These are phyloP conservation scores for Microglena sp. DNA, from an alignment of 139 green algal genomes.

Conservation along the genomic window DNA sequence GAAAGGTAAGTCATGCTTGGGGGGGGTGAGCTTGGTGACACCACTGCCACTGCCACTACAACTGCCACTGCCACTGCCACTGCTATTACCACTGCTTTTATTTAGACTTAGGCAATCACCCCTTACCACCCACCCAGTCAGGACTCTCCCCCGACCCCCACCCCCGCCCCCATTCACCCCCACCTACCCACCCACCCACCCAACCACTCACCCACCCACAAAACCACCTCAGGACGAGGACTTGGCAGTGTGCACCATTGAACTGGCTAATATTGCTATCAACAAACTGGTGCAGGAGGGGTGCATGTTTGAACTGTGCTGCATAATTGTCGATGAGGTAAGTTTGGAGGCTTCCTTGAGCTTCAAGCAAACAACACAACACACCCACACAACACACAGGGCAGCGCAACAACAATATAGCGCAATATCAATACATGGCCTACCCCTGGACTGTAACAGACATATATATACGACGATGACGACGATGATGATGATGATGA, in stretches of 20 bases:
- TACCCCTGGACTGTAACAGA: no score
- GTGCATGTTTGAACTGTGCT: constrained; percentile 47
- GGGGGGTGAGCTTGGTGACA: not conserved
- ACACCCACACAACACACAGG: no score
- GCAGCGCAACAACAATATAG: no score
- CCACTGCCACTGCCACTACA: not conserved
- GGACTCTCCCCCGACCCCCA: not conserved
- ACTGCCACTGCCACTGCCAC: no score
- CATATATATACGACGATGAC: no score
- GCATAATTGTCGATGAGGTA: constrained; percentile 74
- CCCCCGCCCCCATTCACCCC: not conserved
- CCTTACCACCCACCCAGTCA: not conserved
- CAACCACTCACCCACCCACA: not conserved
- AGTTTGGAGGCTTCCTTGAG: no score
- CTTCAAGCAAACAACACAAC: no score
- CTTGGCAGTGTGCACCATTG: constrained; percentile 59
- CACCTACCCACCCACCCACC: not conserved
- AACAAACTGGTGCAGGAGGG: constrained; percentile 38
- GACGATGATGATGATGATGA: no score
- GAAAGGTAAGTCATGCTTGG: constrained; percentile 13
- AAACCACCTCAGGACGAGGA: constrained; percentile 21
- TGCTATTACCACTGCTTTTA: no score
- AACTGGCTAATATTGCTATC: constrained; percentile 70
- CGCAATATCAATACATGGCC: no score
- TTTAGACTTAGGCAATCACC: no score